These are phyloP conservation scores for Aspergillus cristatus DNA, from an alignment of 495 filamentous ascomycete genomes.

Conservation along the genomic window DNA sequence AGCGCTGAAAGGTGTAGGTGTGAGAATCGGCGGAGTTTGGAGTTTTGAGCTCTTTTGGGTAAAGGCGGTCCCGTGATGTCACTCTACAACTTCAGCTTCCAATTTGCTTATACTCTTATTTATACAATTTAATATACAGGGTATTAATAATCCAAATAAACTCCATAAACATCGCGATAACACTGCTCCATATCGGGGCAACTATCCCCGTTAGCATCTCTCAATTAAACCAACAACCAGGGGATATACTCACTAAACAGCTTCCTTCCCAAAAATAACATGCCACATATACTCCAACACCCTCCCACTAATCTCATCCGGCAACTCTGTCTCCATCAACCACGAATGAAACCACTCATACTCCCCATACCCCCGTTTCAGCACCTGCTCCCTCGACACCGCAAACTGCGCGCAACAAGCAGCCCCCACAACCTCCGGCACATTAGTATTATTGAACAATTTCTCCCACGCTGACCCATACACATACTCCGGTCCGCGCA, in stretches of 20 bases:
- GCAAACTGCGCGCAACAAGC: constrained; percentile 68
- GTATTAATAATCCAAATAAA: too few species aligned
- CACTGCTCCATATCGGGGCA: constrained; percentile 24
- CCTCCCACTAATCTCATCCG: constrained; percentile 49
- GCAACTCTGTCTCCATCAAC: constrained; percentile 49
- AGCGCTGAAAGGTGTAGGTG: too few species aligned
- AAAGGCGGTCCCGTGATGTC: too few species aligned
- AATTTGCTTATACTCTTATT: too few species aligned
- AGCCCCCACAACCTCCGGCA: constrained; percentile 38
- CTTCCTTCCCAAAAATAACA: constrained; percentile 45
- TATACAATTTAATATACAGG: too few species aligned
- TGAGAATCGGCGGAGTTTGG: too few species aligned
- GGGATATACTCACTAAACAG: constrained; percentile 23
- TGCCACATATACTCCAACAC: constrained; percentile 71
- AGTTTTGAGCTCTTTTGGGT: too few species aligned
- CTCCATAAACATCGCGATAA: constrained; percentile 24
- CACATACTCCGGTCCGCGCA: constrained; percentile 16
- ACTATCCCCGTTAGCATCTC: constrained; percentile 12
- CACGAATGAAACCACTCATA: constrained; percentile 50
- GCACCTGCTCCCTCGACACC: constrained; percentile 45
- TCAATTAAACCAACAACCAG: not conserved
- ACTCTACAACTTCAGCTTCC: too few species aligned
- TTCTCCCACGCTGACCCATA: constrained; percentile 28
- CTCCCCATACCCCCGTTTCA: constrained; percentile 34
- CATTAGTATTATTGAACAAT: constrained; percentile 36